A percentile compares a stretch with the other conserved stretches of the same genome.
These are phyloP conservation scores for Wickerhamomyces silvicola DNA, from an alignment of 805 yeast genomes.

Conservation along the genomic window DNA sequence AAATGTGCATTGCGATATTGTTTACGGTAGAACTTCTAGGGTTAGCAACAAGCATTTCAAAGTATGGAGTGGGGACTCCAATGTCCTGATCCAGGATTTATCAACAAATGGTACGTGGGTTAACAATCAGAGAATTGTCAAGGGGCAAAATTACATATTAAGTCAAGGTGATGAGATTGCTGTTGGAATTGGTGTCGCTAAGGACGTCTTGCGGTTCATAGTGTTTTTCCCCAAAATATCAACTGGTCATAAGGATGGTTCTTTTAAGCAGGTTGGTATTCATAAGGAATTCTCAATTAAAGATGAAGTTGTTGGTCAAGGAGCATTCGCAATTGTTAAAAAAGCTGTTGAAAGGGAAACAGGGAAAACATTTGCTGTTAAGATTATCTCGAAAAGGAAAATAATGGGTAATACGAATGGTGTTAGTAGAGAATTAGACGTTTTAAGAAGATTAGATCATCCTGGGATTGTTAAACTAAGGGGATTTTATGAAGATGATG, in stretches of 20 bases:
- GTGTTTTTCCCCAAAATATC: constrained; percentile 29
- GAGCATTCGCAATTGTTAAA: constrained; percentile 96
- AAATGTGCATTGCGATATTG: constrained; percentile 56
- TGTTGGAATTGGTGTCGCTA: constrained; percentile 78
- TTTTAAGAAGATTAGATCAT: constrained; percentile 71
- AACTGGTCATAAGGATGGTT: constrained; percentile 10
- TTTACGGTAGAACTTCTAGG: constrained; percentile 51
- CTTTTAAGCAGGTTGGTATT: constrained; percentile 37
- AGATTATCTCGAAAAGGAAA: constrained; percentile 78
- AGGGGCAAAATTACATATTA: constrained; percentile 71
- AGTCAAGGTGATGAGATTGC: constrained; percentile 92
- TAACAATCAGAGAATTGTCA: constrained; percentile 66
- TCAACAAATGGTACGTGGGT: constrained; percentile 93
- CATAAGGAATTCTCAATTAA: constrained; percentile 67
- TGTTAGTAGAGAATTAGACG: constrained; percentile 80
- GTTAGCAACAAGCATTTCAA: constrained; percentile 71
- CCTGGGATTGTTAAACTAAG: constrained; percentile 78
- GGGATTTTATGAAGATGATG: constrained; percentile 80
- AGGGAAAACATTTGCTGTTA: constrained; percentile 85
- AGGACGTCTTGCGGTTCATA: constrained; percentile 51
- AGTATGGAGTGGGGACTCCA: constrained; percentile 58
- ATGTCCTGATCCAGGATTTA: constrained; percentile 46
- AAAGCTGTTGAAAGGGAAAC: constrained; percentile 82
- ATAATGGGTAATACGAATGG: constrained; percentile 75
- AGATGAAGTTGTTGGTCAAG: constrained; percentile 88